Evolutionary conservation across 2,329 filamentous ascomycete species (phyloP).

Genomic region (Colletotrichum falcatum): DNA sequence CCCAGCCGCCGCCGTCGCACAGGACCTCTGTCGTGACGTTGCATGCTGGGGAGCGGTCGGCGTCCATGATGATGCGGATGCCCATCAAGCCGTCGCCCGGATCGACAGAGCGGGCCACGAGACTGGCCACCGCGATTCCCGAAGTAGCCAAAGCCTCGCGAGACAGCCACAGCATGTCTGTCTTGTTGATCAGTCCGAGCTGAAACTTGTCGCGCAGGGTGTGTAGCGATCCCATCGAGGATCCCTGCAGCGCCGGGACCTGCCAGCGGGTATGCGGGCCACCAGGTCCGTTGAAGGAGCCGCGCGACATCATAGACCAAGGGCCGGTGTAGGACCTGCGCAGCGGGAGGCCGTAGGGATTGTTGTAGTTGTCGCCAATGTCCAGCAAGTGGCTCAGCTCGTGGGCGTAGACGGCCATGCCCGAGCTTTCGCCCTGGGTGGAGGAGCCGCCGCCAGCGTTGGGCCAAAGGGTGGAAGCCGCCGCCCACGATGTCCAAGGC

Average conservation of each 20-base stretch:
- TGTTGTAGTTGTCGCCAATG: conserved; percentile 68
- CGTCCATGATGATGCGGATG: conserved; percentile 58
- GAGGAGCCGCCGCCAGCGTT: conserved; percentile 65
- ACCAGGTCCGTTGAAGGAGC: conserved; percentile 65
- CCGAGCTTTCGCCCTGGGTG: conserved; percentile 65
- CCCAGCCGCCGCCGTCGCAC: conserved; percentile 64
- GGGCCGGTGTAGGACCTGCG: conserved; percentile 63
- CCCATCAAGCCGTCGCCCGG: conserved; percentile 56
- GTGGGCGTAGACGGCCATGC: conserved; percentile 65
- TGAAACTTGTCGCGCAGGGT: conserved; percentile 65
- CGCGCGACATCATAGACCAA: conserved; percentile 64
- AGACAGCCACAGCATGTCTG: conserved; percentile 58
- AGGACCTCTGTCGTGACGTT: conserved; percentile 54
- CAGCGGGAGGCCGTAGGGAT: conserved; percentile 60
- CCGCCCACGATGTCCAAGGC: conserved; percentile 65
- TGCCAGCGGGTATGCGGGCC: conserved; percentile 66
- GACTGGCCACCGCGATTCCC: conserved; percentile 56
- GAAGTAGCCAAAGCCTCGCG: conserved; percentile 56
- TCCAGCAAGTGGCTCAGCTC: conserved; percentile 64
- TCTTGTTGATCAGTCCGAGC: conserved; percentile 60
- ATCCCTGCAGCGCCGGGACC: conserved; percentile 61
- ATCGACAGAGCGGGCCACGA: conserved; percentile 61
- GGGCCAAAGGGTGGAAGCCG: conserved; percentile 64
- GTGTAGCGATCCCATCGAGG: conserved; percentile 63
- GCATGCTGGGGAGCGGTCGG: conserved; percentile 59